Evolutionary conservation across 2,329 filamentous ascomycete species (phyloP).

Genomic region (Monosporascus sp.): DNA sequence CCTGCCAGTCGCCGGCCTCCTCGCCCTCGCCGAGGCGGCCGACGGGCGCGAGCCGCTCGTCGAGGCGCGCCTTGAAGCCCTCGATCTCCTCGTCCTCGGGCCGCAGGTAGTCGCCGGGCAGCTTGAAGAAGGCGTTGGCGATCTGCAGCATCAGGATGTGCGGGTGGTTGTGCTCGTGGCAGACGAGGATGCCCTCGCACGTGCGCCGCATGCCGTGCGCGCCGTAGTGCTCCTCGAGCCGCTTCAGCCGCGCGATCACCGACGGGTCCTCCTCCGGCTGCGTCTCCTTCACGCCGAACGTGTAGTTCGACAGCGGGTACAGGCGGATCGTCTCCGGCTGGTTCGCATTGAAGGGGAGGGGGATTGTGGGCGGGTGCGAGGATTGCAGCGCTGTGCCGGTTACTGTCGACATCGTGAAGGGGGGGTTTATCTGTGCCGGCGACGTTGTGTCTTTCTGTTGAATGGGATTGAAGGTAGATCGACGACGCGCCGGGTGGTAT

Average conservation of each 20-base stretch:
- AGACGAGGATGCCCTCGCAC: constrained; percentile 94
- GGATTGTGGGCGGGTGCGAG: constrained; percentile 71
- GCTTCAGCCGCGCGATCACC: constrained; percentile 84
- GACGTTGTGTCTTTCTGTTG: not conserved
- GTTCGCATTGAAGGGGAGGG: constrained; percentile 79
- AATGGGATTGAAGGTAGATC: not conserved
- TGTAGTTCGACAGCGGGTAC: constrained; percentile 96
- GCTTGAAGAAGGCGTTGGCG: constrained; percentile 98
- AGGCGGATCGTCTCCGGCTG: constrained; percentile 87
- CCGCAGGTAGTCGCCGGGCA: constrained; percentile 91
- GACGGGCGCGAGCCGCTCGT: constrained; percentile 91
- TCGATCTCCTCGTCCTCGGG: constrained; percentile 86
- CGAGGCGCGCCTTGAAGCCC: constrained; percentile 90
- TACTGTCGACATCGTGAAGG: constrained; percentile 71
- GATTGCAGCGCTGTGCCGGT: constrained; percentile 72
- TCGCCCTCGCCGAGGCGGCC: constrained; percentile 80
- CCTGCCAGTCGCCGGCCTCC: constrained; percentile 82
- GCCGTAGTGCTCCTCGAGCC: constrained; percentile 91
- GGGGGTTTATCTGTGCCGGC: not conserved
- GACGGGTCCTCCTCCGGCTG: constrained; percentile 97
- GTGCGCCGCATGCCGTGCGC: constrained; percentile 94
- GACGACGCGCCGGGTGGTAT: not conserved
- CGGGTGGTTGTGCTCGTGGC: constrained; percentile 98
- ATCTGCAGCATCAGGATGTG: constrained; percentile 99
- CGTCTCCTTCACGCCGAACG: constrained; percentile 96